Base-by-base conservation (phyloP, 192 early-diverging fungal species). In the Umbelopsis sp. region DNA sequence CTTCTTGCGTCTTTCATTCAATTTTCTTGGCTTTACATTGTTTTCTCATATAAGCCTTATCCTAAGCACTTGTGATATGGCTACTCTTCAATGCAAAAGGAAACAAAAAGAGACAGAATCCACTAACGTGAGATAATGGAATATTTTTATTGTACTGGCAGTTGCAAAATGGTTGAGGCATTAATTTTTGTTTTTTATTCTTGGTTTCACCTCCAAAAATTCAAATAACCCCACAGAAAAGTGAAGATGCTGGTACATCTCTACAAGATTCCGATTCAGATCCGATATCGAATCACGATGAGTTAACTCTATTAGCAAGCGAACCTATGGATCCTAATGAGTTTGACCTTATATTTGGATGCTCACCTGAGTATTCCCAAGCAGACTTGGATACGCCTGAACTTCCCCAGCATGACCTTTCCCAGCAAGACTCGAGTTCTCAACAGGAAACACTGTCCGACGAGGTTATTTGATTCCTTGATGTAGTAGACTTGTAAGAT, bases 241-340 rank as follows among this genome's bases (percentile, higher is more conserved):
- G 16, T 62, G 56, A 62, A 62, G 56, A 62, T 34, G 56, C 26
- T 34, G 11, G 56, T 34, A 62, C 56, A 62, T 62, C 31, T 34
- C 29, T 34, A 31, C 56, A 34, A 17, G 3, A 62, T 4, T 34
- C 29, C 5, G 16, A 62, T 11, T 2, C 31, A n/a, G 29, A 62
- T 20, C 20, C n/a, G 2, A 32, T 12, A 29, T 32, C 26, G 56
- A 17, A 34, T 62, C 29, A n/a, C 20, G 31, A 32, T 4, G 56
- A 62, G 26, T 26, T 62, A 32, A 1, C 29, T 2, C 17, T 34
- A 4, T 31, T 62, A 34, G 56, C 56, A 20, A 62, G 56, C 17
- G 56, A 62, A n/a, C 56, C 56, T 34, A 4, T 62, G 31, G 56
- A 62, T n/a, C 26, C 17, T 34, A 62, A 5, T 34, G 56, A 31